Base-by-base conservation (phyloP, 371 early-diverging fungal genomes). In the Saksenaea oblongispora region DNA sequence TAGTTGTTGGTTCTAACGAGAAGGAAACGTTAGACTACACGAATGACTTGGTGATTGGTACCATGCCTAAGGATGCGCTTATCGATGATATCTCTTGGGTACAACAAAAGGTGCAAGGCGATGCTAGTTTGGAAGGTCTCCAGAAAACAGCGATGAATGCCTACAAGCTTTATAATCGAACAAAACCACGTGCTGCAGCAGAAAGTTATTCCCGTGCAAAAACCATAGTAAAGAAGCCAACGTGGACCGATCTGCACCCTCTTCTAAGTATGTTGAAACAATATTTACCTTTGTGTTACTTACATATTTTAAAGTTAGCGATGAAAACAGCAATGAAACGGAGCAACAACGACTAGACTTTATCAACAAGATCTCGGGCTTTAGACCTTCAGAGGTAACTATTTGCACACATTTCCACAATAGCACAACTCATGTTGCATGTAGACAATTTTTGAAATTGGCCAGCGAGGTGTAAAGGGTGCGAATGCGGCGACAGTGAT, bases 381-480 rank as follows among this genome's bases (percentile, higher is more conserved):
- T 95, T 79, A 80, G 94, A 24, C 95, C 95, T 8, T 67, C 82
- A 8, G 93, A 97, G 65, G 79, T 79, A 37, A 64, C 13, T n/a
- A 18, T 5, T 37, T 15, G 13, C 42, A 11, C 39, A 39, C n/a
- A 14, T 39, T 39, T 39, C n/a, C 10, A 11, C n/a, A n/a, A 14
- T 39, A 11, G 3, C 10, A 14, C 15, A 22, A 11, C n/a, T 39
- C 17, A 15, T 36, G 15, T 14, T 27, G 11, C 53, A 41, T 56
- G 34, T 67, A 81, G 83, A 96, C 97, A 1, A 90, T 98, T 41
- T 98, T 98, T 74, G 98, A 98, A 70, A 84, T 95, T 39, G 94
- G 92, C 31, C 83, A 83, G 37, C 86, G 94, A 61, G 97, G 97
- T 31, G 71, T 76, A 41, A 94, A 89, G 66, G 85, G 92, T 26